Percentiles rank a stretch among this genome's conserved stretches.
Evolutionary conservation across 75 land plant species (phyloP).

Genomic region (Isoetes taiwanensis): DNA sequence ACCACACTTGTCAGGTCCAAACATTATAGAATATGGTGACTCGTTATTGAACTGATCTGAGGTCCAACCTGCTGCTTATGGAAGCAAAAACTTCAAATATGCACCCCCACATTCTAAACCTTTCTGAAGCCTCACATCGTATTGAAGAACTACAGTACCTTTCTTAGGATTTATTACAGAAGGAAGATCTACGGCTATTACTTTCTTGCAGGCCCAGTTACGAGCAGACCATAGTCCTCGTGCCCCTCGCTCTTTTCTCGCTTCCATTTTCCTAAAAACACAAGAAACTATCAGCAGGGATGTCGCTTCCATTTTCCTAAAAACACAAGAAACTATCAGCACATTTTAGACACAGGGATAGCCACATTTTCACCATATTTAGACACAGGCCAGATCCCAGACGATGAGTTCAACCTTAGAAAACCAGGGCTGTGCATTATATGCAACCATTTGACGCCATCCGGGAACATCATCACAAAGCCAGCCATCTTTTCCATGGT

Average conservation of each 20-base stretch:
- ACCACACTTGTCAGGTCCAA: constrained; percentile 98
- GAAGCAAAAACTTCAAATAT: constrained; percentile 71
- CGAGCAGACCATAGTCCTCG: constrained; percentile 92
- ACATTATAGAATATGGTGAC: constrained; percentile 88
- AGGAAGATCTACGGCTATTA: constrained; percentile 69
- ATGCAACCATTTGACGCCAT: too few relatives aligned
- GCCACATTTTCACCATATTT: too few relatives aligned
- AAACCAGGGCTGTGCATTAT: too few relatives aligned
- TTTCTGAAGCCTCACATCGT: constrained; percentile 70
- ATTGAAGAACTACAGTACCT: constrained; percentile 57
- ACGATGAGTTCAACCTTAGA: too few relatives aligned
- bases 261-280: constrained; percentile 99
- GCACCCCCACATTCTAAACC: constrained; percentile 96
- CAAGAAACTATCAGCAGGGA: too few relatives aligned
- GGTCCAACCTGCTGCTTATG: constrained; percentile 72
- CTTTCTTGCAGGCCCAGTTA: constrained; percentile 87
- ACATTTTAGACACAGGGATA: too few relatives aligned
- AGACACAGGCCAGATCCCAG: too few relatives aligned
- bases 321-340: too few relatives aligned
- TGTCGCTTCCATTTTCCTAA: constrained; percentile 98
- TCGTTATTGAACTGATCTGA: constrained; percentile 67
- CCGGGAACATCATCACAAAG: too few relatives aligned
- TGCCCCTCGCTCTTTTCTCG: constrained; percentile 89
- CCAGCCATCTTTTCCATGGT: too few relatives aligned
- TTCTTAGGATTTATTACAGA: constrained; percentile 43